phyloP scores from a whole-genome alignment of 805 yeast species.

The Schwanniomyces yamadae region DNA sequence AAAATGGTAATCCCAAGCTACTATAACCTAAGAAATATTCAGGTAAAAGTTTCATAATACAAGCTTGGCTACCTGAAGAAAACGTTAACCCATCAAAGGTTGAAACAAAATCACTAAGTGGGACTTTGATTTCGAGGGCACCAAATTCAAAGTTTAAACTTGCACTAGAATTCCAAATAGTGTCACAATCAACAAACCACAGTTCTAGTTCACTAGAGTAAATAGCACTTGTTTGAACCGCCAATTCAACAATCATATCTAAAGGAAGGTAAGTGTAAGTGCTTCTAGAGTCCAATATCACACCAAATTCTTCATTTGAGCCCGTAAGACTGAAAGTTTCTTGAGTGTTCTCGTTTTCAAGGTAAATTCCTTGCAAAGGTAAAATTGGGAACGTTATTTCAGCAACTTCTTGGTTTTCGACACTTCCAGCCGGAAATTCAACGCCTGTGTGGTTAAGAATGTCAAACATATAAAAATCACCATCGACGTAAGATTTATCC shows the following conservation, averaged over 20 bases:
- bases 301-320: conserved; percentile 41
- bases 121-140: conserved; percentile 47
- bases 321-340: conserved; percentile 27
- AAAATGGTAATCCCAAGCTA: conserved; percentile 57
- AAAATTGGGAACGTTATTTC: conserved; percentile 29
- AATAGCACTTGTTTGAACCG: conserved; percentile 68
- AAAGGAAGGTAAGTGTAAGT: conserved; percentile 53
- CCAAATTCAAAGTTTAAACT: conserved; percentile 54
- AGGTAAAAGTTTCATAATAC: conserved; percentile 54
- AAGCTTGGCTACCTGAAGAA: conserved; percentile 55
- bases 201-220: conserved; percentile 45
- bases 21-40: conserved; percentile 47
- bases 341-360: conserved; percentile 36
- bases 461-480: conserved; percentile 48
- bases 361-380: conserved; percentile 21
- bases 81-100: conserved; percentile 46
- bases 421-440: conserved; percentile 35
- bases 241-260: conserved; percentile 55
- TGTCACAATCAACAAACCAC: conserved; percentile 66
- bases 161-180: conserved; percentile 47
- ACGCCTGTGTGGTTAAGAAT: conserved; percentile 41
- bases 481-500: conserved; percentile 44
- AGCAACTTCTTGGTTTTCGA: conserved; percentile 11
- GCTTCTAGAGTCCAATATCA: conserved; percentile 57
- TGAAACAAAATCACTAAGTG: conserved; percentile 47